Evolutionary conservation across 139 green algal species (phyloP).

Genomic region (Bryopsis sp.): DNA sequence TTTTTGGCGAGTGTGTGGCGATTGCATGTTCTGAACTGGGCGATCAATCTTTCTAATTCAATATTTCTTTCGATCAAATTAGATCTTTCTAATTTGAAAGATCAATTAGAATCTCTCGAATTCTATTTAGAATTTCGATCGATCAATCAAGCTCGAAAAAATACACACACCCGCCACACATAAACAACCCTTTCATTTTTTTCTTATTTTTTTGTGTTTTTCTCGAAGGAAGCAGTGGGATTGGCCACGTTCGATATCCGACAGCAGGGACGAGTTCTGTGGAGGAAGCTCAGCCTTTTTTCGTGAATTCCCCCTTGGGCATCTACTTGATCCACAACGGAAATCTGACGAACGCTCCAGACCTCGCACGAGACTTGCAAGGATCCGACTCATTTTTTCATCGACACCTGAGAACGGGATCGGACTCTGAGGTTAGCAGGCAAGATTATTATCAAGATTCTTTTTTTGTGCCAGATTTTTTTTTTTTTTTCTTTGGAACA

Average conservation of each 20-base stretch:
- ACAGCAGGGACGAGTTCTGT: slow-evolving; percentile 82
- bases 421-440: slow-evolving; percentile 74
- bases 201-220: too few relatives aligned
- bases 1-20: too few relatives aligned
- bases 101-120: too few relatives aligned
- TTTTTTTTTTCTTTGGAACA: too few relatives aligned
- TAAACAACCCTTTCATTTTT: too few relatives aligned
- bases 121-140: not conserved
- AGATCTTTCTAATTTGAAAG: too few relatives aligned
- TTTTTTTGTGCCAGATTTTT: not conserved
- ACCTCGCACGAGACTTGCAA: slow-evolving; percentile 45
- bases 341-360: slow-evolving; percentile 95
- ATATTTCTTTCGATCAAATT: too few relatives aligned
- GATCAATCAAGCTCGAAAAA: not conserved
- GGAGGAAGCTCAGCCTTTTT: slow-evolving; percentile 97
- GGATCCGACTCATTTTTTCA: slow-evolving; percentile 70
- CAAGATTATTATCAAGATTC: not conserved
- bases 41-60: too few relatives aligned
- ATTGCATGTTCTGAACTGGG: too few relatives aligned
- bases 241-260: slow-evolving; percentile 92
- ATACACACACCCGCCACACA: too few relatives aligned
- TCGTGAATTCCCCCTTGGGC: slow-evolving; percentile 93
- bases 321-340: slow-evolving; percentile 99
- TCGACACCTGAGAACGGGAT: slow-evolving; percentile 77
- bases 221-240: slow-evolving; percentile 52